Evolutionary conservation across 148 eudicot species (phyloP), one percentile per base, ranked within the genome.

Genomic region (Mesembryanthemum crystallinum): DNA sequence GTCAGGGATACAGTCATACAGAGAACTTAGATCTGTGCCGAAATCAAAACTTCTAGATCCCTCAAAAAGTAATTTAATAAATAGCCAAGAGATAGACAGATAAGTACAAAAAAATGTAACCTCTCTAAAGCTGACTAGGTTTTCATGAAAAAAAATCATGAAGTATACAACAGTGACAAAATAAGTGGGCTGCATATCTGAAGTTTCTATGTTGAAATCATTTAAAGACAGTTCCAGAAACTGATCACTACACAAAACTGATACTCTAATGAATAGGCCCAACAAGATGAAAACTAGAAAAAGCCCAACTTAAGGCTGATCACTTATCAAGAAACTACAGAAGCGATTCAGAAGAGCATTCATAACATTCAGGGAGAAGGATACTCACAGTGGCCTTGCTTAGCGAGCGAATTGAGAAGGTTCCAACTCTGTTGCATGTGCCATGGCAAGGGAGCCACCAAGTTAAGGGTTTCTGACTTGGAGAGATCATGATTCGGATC

Each of bases 381-480:
- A 37, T 30, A 42, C 62, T 78, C 77, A 65, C 55, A 71, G 24
- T 62, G 58, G 54, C 77, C 78, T 67, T 76, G 82, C 18, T 64
- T 74, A 66, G 78, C 77, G 42, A 76, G 79, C 64, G 86, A 80
- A 18, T 77, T 77, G 76, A 88, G 72, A 27, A 82, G 77, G 74
- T 89, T 87, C 98, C 97, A 93, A 79, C 97, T 93, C 80, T 79
- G 87, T 81, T 91, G 92, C 98, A 93, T 93, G 83, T 93, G 98
- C n/a, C 74, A 78, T 15, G 98, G 91, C 84, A 93, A 81, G 62
- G 92, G 89, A 78, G 98, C 97, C 45, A 84, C 83, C 68, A 93
- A 74, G 73, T 85, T 87, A 8, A 93, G 73, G 51, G 76, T 83
- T 73, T 84, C 88, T 64, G 88, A 60, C 54, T 76, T 62, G 0